Evolutionary conservation across 108 stramenopile genomes (phyloP).

Genomic region (Nitzschia sp.): DNA sequence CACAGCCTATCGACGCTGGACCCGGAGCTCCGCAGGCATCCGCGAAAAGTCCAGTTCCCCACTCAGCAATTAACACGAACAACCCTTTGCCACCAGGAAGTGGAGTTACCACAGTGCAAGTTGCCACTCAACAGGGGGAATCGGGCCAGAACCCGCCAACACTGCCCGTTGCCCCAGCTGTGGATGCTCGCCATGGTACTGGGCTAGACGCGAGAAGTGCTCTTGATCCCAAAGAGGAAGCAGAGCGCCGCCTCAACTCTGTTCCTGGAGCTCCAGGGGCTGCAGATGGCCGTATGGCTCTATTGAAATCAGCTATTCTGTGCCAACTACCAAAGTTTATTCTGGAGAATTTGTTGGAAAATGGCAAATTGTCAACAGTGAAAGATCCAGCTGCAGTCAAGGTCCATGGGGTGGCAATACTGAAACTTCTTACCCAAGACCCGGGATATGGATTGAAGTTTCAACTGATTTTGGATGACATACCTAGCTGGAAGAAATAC

Average conservation of each 20-base stretch:
- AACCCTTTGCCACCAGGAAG: conserved; percentile 2
- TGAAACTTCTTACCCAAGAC: conserved; percentile 63
- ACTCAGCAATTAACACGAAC: not conserved
- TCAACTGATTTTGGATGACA: conserved; percentile 36
- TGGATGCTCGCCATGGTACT: conserved; percentile 20
- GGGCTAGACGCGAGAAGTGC: conserved; percentile 58
- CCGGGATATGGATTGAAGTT: conserved; percentile 69
- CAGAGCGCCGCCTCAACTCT: conserved; percentile 39
- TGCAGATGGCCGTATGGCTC: conserved; percentile 49
- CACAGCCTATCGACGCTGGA: too few species aligned
- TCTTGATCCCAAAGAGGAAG: conserved; percentile 47
- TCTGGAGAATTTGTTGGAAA: conserved; percentile 53
- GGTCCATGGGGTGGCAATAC: conserved; percentile 58
- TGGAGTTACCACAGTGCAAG: not conserved
- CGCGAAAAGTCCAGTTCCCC: too few species aligned
- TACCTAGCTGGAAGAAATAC: conserved; percentile 66
- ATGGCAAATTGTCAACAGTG: conserved; percentile 32
- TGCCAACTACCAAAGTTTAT: conserved; percentile 50
- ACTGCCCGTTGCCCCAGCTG: not conserved
- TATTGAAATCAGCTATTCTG: conserved; percentile 46
- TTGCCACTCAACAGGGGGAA: not conserved
- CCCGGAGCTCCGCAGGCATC: too few species aligned
- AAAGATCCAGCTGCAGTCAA: conserved; percentile 57
- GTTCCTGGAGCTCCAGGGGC: conserved; percentile 47
- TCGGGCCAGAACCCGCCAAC: not conserved